A percentile compares a stretch with the other conserved stretches of the same genome.
Conservation (phyloP, 2,329 filamentous ascomycete species). For the Sclerotinia sclerotiorum region DNA sequence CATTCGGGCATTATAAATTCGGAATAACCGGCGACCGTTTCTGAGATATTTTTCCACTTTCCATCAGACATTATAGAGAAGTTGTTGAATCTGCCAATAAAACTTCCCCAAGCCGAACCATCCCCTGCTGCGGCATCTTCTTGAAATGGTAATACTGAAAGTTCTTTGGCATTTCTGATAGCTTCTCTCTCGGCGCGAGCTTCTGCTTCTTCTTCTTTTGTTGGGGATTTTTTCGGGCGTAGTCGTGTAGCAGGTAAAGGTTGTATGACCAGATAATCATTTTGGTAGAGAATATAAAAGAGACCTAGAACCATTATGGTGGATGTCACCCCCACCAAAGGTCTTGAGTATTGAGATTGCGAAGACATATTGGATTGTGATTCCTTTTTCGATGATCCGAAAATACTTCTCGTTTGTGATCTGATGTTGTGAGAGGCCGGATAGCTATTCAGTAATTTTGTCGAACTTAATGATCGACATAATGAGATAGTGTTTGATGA, state of each 20-base stretch:
- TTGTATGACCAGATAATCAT: conserved; percentile 35
- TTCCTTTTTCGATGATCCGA: conserved; percentile 27
- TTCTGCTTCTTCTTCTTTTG: conserved; percentile 27
- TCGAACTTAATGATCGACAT: conserved; percentile 1
- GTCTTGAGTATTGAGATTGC: conserved; percentile 18
- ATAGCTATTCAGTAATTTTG: neutral
- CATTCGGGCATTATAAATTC: conserved; percentile 78
- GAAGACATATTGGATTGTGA: conserved; percentile 30
- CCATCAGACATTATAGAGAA: conserved; percentile 56
- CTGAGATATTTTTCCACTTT: conserved; percentile 55
- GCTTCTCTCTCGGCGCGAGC: conserved; percentile 31
- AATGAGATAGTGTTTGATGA: neutral
- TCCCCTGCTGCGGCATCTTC: conserved; percentile 28
- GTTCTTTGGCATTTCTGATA: conserved; percentile 32
- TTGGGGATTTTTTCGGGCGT: conserved; percentile 31
- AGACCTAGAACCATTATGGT: conserved; percentile 33
- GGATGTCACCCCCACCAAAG: conserved; percentile 33
- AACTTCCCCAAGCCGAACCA: conserved; percentile 38
- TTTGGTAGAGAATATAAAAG: conserved; percentile 39
- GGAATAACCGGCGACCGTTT: conserved; percentile 52
- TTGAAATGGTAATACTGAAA: conserved; percentile 35
- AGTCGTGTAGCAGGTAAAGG: conserved; percentile 38
- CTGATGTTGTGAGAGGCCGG: neutral
- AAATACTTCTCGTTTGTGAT: conserved; percentile 25
- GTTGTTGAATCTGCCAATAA: conserved; percentile 36